Base-by-base conservation (phyloP, 2,329 filamentous ascomycete species). In the Rhynchosporium graminicola region DNA sequence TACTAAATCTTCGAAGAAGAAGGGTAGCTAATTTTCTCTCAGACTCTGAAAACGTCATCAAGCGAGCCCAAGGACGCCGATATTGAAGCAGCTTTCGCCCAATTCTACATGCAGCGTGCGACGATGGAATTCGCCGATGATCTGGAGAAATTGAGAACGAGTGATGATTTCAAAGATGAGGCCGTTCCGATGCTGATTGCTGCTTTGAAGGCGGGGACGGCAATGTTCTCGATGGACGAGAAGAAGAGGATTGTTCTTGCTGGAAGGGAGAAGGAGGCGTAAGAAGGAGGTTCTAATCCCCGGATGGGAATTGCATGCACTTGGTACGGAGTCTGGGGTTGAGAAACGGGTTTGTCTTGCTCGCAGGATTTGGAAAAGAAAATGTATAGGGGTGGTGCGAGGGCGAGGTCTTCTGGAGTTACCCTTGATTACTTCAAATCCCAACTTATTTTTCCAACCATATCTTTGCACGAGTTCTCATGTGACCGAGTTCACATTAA, bases 61-160 rank as follows among this genome's bases (percentile, higher is more conserved):
- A 59, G 63, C 47, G 55, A 55, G n/a, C 46, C 54, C 15, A 63
- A 13, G 13, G 61, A 69, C 26, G 55, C 65, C 28, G 67, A 72
- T 50, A 59, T 71, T 29, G 59, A 66, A 9, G 60, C 64, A 26
- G 66, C 65, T 4, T 91, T 91, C 75, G 79, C 82, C 8, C 78
- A 85, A 9, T 88, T 85, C 73, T 92, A 92, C 74, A 82, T 92
- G 52, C 85, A 88, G 69, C 85, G 84, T 63, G 79, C 86, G 5
- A 90, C 89, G 0, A 78, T 80, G 57, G 89, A 92, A 73, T 86
- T 93, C 61, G 85, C 87, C 12, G 87, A 91, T 68, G 90, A 92
- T 73, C 80, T 93, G 43, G 86, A 91, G 76, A 85, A 86, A 74
- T 79, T 92, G 65, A 84, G 89, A 67, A 73, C 74, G 45, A 87